phyloP scores from a whole-genome alignment of 176 grass and related monocot genomes.

The Avena insularis region DNA sequence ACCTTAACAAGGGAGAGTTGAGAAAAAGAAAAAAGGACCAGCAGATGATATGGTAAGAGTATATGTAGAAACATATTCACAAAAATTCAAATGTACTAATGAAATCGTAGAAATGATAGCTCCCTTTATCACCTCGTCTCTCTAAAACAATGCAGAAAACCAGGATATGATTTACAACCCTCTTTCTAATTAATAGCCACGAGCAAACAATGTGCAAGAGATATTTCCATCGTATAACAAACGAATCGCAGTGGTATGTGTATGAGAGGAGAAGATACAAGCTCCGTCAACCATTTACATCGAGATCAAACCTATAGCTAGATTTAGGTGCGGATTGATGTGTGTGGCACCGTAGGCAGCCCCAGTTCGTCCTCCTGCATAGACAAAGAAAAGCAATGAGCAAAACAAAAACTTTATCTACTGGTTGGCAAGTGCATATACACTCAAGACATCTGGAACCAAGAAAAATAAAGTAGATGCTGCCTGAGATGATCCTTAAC shows the following conservation, averaged over 20 bases:
- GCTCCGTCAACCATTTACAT: constrained; percentile 14
- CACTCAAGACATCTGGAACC: neutral
- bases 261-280: constrained; percentile 13
- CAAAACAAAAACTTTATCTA: neutral
- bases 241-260: constrained; percentile 10
- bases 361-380: constrained; percentile 80
- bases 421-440: neutral
- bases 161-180: constrained; percentile 7
- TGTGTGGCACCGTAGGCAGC: constrained; percentile 68
- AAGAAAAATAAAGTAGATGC: no score
- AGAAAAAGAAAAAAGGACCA: no score
- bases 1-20: no score
- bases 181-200: neutral
- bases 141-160: neutral
- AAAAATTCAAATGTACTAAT: no score
- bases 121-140: neutral
- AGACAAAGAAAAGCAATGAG: constrained; percentile 31
- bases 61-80: no score
- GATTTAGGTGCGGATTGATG: constrained; percentile 64
- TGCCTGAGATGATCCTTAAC: no score
- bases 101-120: neutral
- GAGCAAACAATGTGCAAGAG: neutral
- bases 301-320: neutral
- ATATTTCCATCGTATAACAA: neutral
- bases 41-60: no score